These are phyloP conservation scores for Zoysia japonica DNA, from an alignment of 176 grass and related monocot species.

Conservation along the genomic window DNA sequence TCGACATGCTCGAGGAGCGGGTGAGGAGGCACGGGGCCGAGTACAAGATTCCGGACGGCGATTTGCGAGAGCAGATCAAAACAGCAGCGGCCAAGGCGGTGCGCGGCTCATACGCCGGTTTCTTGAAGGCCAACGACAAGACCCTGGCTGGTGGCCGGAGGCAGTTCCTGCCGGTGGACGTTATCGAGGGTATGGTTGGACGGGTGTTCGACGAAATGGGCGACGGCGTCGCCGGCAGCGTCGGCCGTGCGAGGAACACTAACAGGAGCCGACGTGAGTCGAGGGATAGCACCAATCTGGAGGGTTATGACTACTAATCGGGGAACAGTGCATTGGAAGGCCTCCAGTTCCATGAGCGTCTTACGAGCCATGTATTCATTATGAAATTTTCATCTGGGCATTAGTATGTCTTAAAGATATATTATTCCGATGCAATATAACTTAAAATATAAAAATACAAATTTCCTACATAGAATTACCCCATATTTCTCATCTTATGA, in stretches of 20 bases:
- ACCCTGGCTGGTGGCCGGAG: constrained; percentile 13
- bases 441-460: background rate
- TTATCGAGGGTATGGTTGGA: constrained; percentile 37
- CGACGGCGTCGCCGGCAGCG: constrained; percentile 22
- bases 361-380: background rate
- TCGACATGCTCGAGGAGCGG: constrained; percentile 39
- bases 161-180: constrained; percentile 42
- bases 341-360: too few species aligned
- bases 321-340: too few species aligned
- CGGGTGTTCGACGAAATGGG: constrained; percentile 52
- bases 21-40: constrained; percentile 37
- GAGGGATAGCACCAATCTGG: constrained; percentile 22
- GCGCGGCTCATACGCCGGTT: constrained; percentile 54
- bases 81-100: constrained; percentile 44
- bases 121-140: constrained; percentile 50
- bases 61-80: constrained; percentile 62
- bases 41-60: constrained; percentile 51
- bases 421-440: background rate
- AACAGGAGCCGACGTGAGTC: constrained; percentile 7
- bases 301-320: constrained; percentile 1
- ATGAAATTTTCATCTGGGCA: background rate
- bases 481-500: background rate
- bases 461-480: background rate
- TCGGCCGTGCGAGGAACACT: constrained; percentile 5
- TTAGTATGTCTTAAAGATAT: background rate